A percentile compares a stretch with the other conserved stretches of the same genome.
These are phyloP conservation scores for Coniferiporia sulphurascens DNA, from an alignment of 1,284 basidiomycete genomes.

Conservation along the genomic window DNA sequence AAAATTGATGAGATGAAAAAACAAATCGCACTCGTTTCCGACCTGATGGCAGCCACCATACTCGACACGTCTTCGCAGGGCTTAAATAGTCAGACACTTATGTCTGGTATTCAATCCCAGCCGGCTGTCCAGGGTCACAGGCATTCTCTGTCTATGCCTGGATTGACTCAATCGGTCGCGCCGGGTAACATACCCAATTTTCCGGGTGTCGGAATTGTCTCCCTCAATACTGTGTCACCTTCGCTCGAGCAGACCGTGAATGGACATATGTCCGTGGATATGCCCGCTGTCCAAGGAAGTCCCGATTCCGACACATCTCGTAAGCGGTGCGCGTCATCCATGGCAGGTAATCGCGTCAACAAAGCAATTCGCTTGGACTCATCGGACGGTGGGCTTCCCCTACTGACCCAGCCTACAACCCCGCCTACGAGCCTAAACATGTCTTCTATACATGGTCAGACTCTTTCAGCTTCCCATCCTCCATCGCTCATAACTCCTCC, in stretches of 20 bases:
- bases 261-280: constrained; percentile 2
- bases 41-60: constrained; percentile 43
- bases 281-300: constrained; percentile 8
- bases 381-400: constrained; percentile 17
- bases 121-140: constrained; percentile 2
- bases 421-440: constrained; percentile 14
- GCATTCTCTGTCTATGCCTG: constrained; percentile 15
- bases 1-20: constrained; percentile 44
- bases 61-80: constrained; percentile 30
- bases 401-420: constrained; percentile 26
- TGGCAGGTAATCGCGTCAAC: constrained; percentile 13
- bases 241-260: constrained; percentile 4
- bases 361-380: constrained; percentile 16
- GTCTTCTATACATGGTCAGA: background rate
- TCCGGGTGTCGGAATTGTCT: constrained; percentile 1
- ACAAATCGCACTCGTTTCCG: constrained; percentile 43
- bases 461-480: background rate
- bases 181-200: constrained; percentile 16
- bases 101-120: background rate
- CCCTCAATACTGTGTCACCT: constrained; percentile 3
- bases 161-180: background rate
- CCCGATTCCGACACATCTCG: constrained; percentile 20
- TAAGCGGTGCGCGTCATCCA: constrained; percentile 23
- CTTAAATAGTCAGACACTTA: constrained; percentile 1
- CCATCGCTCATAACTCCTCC: constrained; percentile 8